Percentiles rank a stretch among this genome's conserved stretches.
Conservation (phyloP, 2,329 filamentous ascomycete species). For the Neocatenulostroma microsporum region DNA sequence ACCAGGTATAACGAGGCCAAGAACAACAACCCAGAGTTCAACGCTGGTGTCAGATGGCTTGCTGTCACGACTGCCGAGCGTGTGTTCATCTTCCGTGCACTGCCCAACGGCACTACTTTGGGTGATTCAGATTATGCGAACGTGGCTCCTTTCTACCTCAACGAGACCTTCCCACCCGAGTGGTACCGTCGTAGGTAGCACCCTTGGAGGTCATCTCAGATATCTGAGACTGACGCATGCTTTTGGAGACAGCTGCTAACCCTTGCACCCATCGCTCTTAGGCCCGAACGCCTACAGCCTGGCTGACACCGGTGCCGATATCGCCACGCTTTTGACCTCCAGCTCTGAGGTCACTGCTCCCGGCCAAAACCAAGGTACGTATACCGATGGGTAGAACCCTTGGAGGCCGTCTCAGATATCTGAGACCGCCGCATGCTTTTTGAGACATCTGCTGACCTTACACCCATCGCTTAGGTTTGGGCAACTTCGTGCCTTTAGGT, state of each 20-base stretch:
- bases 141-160: slow-evolving; percentile 24
- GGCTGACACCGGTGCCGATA: slow-evolving; percentile 15
- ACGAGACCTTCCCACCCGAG: slow-evolving; percentile 22
- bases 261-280: too few species aligned
- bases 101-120: slow-evolving; percentile 20
- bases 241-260: too few species aligned
- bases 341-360: slow-evolving; percentile 15
- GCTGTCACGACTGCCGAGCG: slow-evolving; percentile 23
- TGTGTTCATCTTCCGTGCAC: slow-evolving; percentile 24
- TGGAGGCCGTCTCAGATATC: too few species aligned
- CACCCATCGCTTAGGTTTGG: too few species aligned
- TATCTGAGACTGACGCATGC: too few species aligned
- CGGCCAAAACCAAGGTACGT: slow-evolving; percentile 22
- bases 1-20: slow-evolving; percentile 21
- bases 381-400: too few species aligned
- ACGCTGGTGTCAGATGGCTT: slow-evolving; percentile 21
- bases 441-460: too few species aligned
- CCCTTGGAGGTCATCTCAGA: too few species aligned
- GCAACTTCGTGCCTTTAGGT: slow-evolving; percentile 23
- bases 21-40: slow-evolving; percentile 22
- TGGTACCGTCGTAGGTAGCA: slow-evolving; percentile 24
- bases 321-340: slow-evolving; percentile 14
- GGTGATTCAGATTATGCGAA: slow-evolving; percentile 15
- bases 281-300: slow-evolving; percentile 17
- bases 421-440: too few species aligned